phyloP scores from a whole-genome alignment of 306 rosid genomes.

The Vicia villosa region DNA sequence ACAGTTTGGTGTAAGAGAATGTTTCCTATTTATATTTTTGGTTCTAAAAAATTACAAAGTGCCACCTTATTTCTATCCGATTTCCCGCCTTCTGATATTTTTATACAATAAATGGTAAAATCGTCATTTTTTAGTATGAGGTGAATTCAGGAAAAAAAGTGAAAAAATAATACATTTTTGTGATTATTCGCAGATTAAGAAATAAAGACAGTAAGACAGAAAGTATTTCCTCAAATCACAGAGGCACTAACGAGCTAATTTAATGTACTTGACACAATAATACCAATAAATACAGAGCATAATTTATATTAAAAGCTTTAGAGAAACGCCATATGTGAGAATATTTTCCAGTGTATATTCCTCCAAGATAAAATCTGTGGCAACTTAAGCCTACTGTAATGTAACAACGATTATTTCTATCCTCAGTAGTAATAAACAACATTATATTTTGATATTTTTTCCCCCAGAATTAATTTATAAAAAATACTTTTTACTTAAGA shows the following conservation, averaged over 20 bases:
- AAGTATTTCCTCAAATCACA: slow-evolving; percentile 5
- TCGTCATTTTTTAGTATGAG: neutral
- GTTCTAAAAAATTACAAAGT: neutral
- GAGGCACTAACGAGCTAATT: slow-evolving; percentile 6
- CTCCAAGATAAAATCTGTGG: neutral
- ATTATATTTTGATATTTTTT: neutral
- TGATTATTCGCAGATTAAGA: neutral
- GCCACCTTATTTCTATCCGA: neutral
- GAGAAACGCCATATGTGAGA: slow-evolving; percentile 9
- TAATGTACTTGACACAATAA: slow-evolving; percentile 6
- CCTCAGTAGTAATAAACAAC: slow-evolving; percentile 19
- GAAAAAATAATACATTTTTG: neutral
- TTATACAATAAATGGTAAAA: neutral
- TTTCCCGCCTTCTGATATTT: neutral
- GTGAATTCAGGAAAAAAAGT: neutral
- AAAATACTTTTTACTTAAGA: slow-evolving; percentile 1
- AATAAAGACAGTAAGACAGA: neutral
- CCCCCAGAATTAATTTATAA: neutral
- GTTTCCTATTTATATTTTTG: neutral
- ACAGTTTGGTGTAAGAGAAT: slow-evolving; percentile 20
- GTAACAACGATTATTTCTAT: slow-evolving; percentile 23
- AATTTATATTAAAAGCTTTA: slow-evolving; percentile 3
- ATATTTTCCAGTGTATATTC: slow-evolving; percentile 21
- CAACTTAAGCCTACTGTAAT: slow-evolving; percentile 15
- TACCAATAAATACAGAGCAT: slow-evolving; percentile 22